phyloP scores from a whole-genome alignment of 352 stramenopile species.

The Globisporangium paroecandrum region DNA sequence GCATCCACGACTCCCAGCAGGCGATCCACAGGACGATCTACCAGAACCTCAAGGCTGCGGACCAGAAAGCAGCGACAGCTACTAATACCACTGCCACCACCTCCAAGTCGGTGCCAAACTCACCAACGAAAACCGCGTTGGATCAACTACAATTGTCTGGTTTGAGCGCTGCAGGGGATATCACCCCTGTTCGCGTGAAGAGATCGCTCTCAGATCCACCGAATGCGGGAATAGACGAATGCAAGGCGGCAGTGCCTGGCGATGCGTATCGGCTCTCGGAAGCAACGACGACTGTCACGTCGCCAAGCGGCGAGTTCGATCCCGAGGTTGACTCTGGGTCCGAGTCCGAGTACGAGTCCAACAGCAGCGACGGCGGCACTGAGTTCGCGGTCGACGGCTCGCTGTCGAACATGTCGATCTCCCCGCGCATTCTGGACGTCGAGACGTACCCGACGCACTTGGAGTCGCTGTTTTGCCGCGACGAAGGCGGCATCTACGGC shows the following conservation, averaged over 20 bases:
- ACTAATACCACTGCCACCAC: conserved; percentile 8
- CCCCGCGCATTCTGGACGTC: conserved; percentile 49
- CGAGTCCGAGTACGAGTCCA: conserved; percentile 29
- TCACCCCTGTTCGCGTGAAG: conserved; percentile 21
- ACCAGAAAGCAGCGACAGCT: conserved; percentile 6
- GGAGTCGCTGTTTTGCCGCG: conserved; percentile 71
- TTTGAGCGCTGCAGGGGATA: background rate
- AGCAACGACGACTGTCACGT: conserved; percentile 16
- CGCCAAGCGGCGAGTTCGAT: conserved; percentile 28
- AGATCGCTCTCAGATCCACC: conserved; percentile 29
- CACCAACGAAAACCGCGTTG: conserved; percentile 22
- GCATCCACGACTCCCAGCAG: conserved; percentile 82
- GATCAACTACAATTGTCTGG: background rate
- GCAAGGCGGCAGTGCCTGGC: background rate
- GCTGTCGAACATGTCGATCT: conserved; percentile 33
- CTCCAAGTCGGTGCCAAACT: conserved; percentile 41
- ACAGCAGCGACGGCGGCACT: conserved; percentile 36
- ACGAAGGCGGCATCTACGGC: conserved; percentile 71
- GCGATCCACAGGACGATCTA: conserved; percentile 55
- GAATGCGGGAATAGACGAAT: background rate
- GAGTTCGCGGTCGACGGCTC: conserved; percentile 18
- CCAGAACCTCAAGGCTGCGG: conserved; percentile 23
- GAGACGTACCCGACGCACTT: conserved; percentile 38
- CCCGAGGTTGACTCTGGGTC: conserved; percentile 25
- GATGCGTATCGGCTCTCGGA: conserved; percentile 1